Percentiles rank a stretch among this genome's conserved stretches.
Conservation (phyloP, 2,329 filamentous ascomycete species). For the Aspergillus amoenus region DNA sequence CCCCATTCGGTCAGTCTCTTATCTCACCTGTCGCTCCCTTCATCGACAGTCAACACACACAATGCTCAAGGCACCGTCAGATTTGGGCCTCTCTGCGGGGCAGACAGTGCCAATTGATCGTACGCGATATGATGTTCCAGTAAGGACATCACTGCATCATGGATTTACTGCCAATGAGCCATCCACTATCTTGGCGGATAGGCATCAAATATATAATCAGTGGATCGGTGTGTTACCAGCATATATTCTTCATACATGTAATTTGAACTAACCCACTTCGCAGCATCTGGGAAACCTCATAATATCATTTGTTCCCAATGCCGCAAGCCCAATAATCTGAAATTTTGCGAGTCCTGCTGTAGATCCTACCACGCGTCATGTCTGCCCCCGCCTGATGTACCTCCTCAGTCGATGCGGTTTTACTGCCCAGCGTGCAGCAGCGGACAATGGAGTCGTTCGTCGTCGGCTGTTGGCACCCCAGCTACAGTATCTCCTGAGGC, state of each 20-base stretch:
- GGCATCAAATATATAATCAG: constrained; percentile 27
- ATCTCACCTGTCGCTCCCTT: neutral
- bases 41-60: neutral
- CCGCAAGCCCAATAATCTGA: constrained; percentile 24
- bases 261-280: neutral
- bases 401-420: constrained; percentile 12
- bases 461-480: constrained; percentile 14
- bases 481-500: constrained; percentile 4
- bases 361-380: constrained; percentile 32
- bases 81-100: too few species aligned
- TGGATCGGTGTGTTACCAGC: constrained; percentile 25
- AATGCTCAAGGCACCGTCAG: neutral
- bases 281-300: constrained; percentile 30
- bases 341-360: constrained; percentile 31
- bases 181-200: constrained; percentile 19
- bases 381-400: constrained; percentile 11
- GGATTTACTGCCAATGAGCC: neutral
- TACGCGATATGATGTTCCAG: too few species aligned
- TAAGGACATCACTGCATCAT: neutral
- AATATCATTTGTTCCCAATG: constrained; percentile 32
- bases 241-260: neutral
- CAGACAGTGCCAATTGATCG: neutral
- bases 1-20: neutral
- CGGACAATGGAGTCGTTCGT: constrained; percentile 23
- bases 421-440: constrained; percentile 27